Base-by-base conservation (phyloP, 2,329 filamentous ascomycete species). In the Akanthomyces lecanii region DNA sequence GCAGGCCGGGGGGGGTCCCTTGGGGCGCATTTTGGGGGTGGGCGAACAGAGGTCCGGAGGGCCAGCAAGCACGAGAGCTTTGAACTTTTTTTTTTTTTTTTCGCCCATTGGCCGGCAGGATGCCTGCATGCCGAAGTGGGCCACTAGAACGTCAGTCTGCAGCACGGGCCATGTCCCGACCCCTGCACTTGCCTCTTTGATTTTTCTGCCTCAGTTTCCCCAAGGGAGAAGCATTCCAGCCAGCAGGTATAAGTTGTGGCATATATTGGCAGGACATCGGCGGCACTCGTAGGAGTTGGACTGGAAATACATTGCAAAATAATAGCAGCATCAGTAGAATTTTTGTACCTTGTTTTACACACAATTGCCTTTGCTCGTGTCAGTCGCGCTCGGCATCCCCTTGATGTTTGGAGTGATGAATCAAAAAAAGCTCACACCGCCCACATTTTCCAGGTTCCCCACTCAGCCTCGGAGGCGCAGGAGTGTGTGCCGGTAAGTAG, bases 1-100 rank as follows among this genome's bases (percentile, higher is more conserved):
- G 53, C 40, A 45, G 40, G 40, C 53, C 53, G 38, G 53, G 53
- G 53, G 53, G 25, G 30, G 33, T 11, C n/a, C 5, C 7, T 25
- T 25, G 25, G 45, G 33, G 12, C 18, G 21, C 33, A 55, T 48
- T 40, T 48, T 36, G 38, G 25, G 45, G 47, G 21, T 21, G 47
- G 48, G 33, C 14, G 23, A 38, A 11, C 23, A 50, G 61, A 25
- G 44, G 30, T 11, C 38, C 25, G 59, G 55, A 59, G 16, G 62
- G 52, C 56, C 47, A 57, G 21, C 59, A 61, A 61, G 71, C 72
- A 74, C 72, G 67, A 74, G 72, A 74, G 72, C 73, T 75, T 66
- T 62, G 71, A 73, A 69, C 72, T 75, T 76, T 75, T 73, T 74
- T 74, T 73, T 71, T 70, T 68, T 67, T 70, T 71, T 70, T n/a